Conservation (phyloP, 2,329 filamentous ascomycete species). For the Myrmaecium sp. region DNA sequence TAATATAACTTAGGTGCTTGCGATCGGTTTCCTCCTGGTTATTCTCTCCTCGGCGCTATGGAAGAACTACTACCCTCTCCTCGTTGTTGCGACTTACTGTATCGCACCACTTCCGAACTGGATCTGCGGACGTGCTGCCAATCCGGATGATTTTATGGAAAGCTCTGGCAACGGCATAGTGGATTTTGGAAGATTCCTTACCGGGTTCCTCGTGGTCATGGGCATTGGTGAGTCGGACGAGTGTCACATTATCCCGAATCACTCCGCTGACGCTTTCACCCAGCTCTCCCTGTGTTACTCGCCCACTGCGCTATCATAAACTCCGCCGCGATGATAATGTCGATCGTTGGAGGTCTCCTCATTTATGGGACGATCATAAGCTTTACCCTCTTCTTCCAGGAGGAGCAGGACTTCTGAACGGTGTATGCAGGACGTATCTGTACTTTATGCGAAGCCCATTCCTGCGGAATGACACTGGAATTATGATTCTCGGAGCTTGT, state of each 20-base stretch:
- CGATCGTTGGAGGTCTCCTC: constrained; percentile 73
- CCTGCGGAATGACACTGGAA: no score
- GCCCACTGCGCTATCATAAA: constrained; percentile 75
- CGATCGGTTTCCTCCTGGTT: constrained; percentile 95
- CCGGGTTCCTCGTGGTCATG: constrained; percentile 93
- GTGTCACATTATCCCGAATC: neutral
- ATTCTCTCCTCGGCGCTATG: constrained; percentile 95
- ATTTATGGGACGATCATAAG: constrained; percentile 98
- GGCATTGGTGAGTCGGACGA: constrained; percentile 61
- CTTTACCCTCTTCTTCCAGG: constrained; percentile 96
- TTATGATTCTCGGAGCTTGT: no score
- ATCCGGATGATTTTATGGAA: constrained; percentile 92
- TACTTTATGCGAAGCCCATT: no score
- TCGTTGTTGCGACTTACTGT: constrained; percentile 92
- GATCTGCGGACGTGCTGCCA: constrained; percentile 76
- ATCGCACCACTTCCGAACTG: constrained; percentile 91
- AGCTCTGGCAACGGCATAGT: constrained; percentile 66
- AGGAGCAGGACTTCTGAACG: constrained; percentile 80
- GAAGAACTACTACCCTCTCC: constrained; percentile 83
- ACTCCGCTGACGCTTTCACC: constrained; percentile 4
- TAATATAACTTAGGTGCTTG: constrained; percentile 51
- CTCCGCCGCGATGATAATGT: constrained; percentile 84
- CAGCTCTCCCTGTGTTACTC: constrained; percentile 75
- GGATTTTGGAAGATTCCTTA: constrained; percentile 85
- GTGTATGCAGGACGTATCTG: no score